These are phyloP conservation scores for Larix kaempferi DNA, from an alignment of 75 land plant species.

Conservation along the genomic window DNA sequence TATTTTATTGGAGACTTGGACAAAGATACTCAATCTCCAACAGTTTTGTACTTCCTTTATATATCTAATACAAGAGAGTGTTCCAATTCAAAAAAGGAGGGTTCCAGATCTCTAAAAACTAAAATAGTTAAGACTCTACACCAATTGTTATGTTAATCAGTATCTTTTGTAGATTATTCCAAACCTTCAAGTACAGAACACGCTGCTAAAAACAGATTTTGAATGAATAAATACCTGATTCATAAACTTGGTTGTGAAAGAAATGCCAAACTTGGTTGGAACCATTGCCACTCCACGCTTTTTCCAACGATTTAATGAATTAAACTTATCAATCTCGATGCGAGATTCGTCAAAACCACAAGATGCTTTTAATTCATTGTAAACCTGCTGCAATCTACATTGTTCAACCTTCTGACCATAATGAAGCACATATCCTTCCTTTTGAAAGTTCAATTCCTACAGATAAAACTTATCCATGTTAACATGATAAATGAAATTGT, in stretches of 20 bases:
- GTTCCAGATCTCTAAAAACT: not conserved
- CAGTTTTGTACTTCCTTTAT: too few species aligned
- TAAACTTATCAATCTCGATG: constrained; percentile 53
- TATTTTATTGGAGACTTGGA: too few species aligned
- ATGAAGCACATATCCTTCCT: constrained; percentile 71
- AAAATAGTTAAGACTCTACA: too few species aligned
- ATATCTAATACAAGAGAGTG: too few species aligned
- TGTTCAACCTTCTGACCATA: constrained; percentile 78
- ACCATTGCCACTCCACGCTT: constrained; percentile 92
- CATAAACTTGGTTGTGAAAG: constrained; percentile 87
- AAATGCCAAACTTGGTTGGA: constrained; percentile 99
- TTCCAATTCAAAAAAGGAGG: not conserved
- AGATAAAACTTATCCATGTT: not conserved
- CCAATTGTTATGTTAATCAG: too few species aligned
- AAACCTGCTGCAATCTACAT: constrained; percentile 49
- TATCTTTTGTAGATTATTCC: not conserved
- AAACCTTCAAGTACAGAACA: not conserved
- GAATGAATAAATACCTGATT: constrained; percentile 64
- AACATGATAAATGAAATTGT: not conserved
- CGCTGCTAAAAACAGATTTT: not conserved
- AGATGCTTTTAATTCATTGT: constrained; percentile 73
- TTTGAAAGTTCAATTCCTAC: constrained; percentile 90
- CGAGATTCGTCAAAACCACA: constrained; percentile 51
- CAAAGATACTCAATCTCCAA: too few species aligned
- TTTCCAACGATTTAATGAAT: constrained; percentile 77